Evolutionary conservation across 768 basidiomycete species (phyloP).

Genomic region (Flagelloscypha sp.): DNA sequence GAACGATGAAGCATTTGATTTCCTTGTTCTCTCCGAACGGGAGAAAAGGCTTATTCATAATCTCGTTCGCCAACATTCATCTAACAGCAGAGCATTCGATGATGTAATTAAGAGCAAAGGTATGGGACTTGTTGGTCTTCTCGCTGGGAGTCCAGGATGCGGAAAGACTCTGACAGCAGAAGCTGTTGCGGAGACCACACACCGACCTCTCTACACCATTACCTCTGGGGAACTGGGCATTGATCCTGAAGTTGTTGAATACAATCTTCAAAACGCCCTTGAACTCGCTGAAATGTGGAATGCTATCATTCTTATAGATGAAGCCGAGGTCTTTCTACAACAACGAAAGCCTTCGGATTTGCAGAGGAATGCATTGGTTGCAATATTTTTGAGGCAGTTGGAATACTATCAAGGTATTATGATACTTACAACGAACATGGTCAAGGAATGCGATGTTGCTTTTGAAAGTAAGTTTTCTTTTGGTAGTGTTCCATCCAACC

Average conservation of each 20-base stretch:
- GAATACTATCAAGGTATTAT: conserved; percentile 14
- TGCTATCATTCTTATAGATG: conserved; percentile 16
- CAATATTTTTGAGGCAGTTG: conserved; percentile 21
- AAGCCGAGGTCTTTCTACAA: conserved; percentile 18
- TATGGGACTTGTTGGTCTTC: conserved; percentile 4
- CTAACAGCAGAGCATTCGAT: conserved; percentile 8
- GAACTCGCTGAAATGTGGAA: conserved; percentile 14
- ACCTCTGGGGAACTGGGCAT: conserved; percentile 15
- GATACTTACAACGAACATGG: conserved; percentile 13
- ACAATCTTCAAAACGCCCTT: conserved; percentile 9
- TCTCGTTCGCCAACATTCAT: conserved; percentile 18
- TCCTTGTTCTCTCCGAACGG: conserved; percentile 44
- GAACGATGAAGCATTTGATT: conserved; percentile 50
- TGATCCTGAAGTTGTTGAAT: conserved; percentile 8
- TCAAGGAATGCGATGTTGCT: conserved; percentile 9
- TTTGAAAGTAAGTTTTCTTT: conserved; percentile 9
- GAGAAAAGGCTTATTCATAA: conserved; percentile 23
- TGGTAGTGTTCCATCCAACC: background rate
- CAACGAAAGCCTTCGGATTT: conserved; percentile 12
- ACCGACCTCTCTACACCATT: conserved; percentile 14
- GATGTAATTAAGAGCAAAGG: conserved; percentile 14
- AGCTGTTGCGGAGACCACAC: conserved; percentile 14
- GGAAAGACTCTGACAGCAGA: conserved; percentile 18
- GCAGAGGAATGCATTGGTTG: conserved; percentile 14
- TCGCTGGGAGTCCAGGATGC: conserved; percentile 10